Evolutionary conservation across 768 basidiomycete genomes (phyloP).

Genomic region (Chalciporus chontae): DNA sequence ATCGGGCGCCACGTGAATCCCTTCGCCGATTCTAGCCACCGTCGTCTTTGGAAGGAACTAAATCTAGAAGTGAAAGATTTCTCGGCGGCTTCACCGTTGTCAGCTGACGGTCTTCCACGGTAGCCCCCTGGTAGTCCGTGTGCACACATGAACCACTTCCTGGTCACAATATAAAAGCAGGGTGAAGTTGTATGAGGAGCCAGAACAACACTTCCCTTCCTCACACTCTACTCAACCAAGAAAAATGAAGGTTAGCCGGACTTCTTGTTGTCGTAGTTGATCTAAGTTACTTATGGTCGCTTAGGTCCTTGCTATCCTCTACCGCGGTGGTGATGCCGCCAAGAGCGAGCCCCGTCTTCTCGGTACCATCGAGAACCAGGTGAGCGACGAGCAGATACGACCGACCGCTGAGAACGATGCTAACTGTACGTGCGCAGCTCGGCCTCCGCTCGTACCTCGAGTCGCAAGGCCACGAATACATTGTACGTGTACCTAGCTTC

Average conservation of each 20-base stretch:
- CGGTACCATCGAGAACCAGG: slow-evolving; percentile 80
- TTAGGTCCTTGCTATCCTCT: slow-evolving; percentile 72
- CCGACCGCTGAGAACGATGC: neutral
- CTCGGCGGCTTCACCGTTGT: slow-evolving; percentile 2
- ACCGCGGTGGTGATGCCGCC: slow-evolving; percentile 65
- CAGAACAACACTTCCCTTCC: slow-evolving; percentile 8
- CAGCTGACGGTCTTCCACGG: slow-evolving; percentile 14
- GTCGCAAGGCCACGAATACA: slow-evolving; percentile 68
- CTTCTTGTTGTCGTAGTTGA: neutral
- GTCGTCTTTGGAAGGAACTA: neutral
- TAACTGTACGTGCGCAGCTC: slow-evolving; percentile 43
- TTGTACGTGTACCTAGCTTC: slow-evolving; percentile 41
- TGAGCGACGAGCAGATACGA: slow-evolving; percentile 20
- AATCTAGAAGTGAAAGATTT: slow-evolving; percentile 3
- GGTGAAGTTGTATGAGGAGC: neutral
- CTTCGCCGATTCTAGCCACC: no score
- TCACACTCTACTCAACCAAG: slow-evolving; percentile 4
- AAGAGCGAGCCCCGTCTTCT: slow-evolving; percentile 68
- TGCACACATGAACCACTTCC: neutral
- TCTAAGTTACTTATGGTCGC: slow-evolving; percentile 1
- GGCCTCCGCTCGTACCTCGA: slow-evolving; percentile 69
- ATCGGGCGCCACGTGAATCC: slow-evolving; percentile 11
- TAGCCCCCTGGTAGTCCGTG: neutral
- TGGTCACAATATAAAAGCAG: slow-evolving; percentile 18
- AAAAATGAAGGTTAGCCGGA: slow-evolving; percentile 41